Percentiles rank a stretch among this genome's conserved stretches.
Conservation (phyloP, 495 filamentous ascomycete genomes). For the Aspergillus steynii region DNA sequence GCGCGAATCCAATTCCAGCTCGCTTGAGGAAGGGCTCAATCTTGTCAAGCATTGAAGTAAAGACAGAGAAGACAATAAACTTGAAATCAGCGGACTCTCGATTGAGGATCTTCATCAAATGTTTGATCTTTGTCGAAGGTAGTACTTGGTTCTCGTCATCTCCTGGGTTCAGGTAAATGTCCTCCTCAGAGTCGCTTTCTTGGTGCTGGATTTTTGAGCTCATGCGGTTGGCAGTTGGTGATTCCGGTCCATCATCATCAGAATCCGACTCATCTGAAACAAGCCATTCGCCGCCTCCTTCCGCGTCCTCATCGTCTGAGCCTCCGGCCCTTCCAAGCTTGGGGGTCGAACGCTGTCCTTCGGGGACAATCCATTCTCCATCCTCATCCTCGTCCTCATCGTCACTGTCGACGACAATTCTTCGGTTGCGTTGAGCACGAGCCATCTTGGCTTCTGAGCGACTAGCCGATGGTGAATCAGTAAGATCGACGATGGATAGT, state of each 20-base stretch:
- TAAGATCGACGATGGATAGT: slow-evolving; percentile 18
- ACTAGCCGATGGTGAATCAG: slow-evolving; percentile 21
- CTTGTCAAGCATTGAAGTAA: slow-evolving; percentile 96
- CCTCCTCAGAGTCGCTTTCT: slow-evolving; percentile 34
- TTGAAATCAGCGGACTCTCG: slow-evolving; percentile 79
- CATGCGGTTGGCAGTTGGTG: slow-evolving; percentile 24
- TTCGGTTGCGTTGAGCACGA: slow-evolving; percentile 52
- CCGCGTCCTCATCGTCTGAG: slow-evolving; percentile 79
- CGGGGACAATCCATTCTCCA: slow-evolving; percentile 74
- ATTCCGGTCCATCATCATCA: slow-evolving; percentile 48
- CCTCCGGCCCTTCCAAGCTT: slow-evolving; percentile 77
- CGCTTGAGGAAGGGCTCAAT: slow-evolving; percentile 85
- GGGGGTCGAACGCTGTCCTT: slow-evolving; percentile 54
- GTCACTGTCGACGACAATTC: slow-evolving; percentile 61
- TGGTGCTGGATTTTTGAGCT: slow-evolving; percentile 6
- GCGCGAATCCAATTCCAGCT: slow-evolving; percentile 71
- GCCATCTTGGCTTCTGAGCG: slow-evolving; percentile 25
- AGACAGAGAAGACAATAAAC: slow-evolving; percentile 97
- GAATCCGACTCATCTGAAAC: slow-evolving; percentile 62
- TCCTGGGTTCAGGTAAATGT: slow-evolving; percentile 43
- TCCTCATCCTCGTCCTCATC: slow-evolving; percentile 71
- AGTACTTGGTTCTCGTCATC: slow-evolving; percentile 53
- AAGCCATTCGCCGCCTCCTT: slow-evolving; percentile 80
- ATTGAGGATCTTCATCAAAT: slow-evolving; percentile 76
- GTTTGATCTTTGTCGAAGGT: slow-evolving; percentile 87